Conservation (phyloP, 768 basidiomycete genomes). For the Leccinum truebloodii region DNA sequence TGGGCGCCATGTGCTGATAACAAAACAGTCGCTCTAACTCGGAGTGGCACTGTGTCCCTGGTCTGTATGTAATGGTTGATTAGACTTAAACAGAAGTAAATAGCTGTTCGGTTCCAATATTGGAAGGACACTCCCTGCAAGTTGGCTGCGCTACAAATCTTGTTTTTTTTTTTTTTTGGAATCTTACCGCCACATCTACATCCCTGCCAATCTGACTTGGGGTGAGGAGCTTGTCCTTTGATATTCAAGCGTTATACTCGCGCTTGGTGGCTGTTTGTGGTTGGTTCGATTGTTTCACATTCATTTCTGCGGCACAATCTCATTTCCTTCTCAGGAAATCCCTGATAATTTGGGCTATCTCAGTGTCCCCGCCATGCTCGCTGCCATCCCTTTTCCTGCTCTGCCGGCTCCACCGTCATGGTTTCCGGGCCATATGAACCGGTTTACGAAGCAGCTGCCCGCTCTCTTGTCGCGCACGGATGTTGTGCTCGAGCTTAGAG, state of each 20-base stretch:
- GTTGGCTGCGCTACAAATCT: background rate
- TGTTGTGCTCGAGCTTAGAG: conserved; percentile 92
- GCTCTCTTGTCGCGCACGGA: conserved; percentile 77
- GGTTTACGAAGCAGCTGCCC: conserved; percentile 78
- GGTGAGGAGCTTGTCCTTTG: background rate
- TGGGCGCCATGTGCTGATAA: background rate
- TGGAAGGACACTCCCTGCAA: background rate
- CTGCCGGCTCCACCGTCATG: conserved; percentile 83
- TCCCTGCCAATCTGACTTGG: background rate
- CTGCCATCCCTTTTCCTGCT: conserved; percentile 41
- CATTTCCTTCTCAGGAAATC: conserved; percentile 16
- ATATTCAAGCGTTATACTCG: conserved; percentile 7
- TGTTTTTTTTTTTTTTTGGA: background rate
- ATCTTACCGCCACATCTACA: background rate
- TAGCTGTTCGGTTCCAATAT: conserved; percentile 11
- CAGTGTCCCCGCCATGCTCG: conserved; percentile 30
- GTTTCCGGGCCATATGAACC: conserved; percentile 96
- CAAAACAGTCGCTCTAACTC: background rate
- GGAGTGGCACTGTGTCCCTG: background rate
- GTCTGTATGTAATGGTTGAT: conserved; percentile 5
- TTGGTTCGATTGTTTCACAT: conserved; percentile 5
- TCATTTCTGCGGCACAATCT: conserved; percentile 10
- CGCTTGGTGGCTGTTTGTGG: conserved; percentile 1
- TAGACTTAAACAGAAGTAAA: conserved; percentile 32
- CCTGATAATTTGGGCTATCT: conserved; percentile 12